Evolutionary conservation across 495 filamentous ascomycete species (phyloP), one percentile per base, ranked within the genome.

Genomic region (Geoglossum glabrum): DNA sequence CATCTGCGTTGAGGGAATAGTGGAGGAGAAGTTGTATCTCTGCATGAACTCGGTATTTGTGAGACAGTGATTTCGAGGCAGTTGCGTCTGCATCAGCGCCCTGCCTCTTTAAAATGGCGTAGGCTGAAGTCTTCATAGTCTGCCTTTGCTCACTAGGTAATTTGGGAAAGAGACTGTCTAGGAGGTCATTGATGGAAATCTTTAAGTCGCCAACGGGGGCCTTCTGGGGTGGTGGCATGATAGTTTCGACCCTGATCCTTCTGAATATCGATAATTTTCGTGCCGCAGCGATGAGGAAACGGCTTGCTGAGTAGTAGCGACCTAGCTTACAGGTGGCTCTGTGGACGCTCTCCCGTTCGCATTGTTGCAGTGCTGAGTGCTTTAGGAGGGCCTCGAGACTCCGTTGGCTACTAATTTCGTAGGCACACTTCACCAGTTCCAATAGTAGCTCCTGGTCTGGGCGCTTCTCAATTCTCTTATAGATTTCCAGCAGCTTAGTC

Each of bases 1-100:
- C 9, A 1, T 55, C 26, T 8, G 47, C 21, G 6, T 64, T 21
- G 0, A 67, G 61, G 54, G 74, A 67, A 59, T 66, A 73, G 61
- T 73, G 64, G 26, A 67, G 69, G 15, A 75, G 59, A 34, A 77
- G 67, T 55, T 76, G 73, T 10, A 77, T 70, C 63, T 77, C 73
- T 31, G 75, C 74, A 58, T 77, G 73, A 26, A 77, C 31, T n/a
- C 43, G 27, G 1, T 21, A 33, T 27, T 55, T 19, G 19, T 55
- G 27, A 17, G 43, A 47, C 11, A 34, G 31, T 10, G 47, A n/a
- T 30, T 51, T n/a, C 19, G 23, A 25, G 23, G n/a, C 47, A 26
- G 2, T 13, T 10, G 47, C 47, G 19, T 51, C 23, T n/a, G 47
- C 28, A 25, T 25, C 6, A 51, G 47, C 19, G 23, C n/a, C 9